Base-by-base conservation (phyloP, 371 early-diverging fungal genomes). In the Lichtheimia ornata region DNA sequence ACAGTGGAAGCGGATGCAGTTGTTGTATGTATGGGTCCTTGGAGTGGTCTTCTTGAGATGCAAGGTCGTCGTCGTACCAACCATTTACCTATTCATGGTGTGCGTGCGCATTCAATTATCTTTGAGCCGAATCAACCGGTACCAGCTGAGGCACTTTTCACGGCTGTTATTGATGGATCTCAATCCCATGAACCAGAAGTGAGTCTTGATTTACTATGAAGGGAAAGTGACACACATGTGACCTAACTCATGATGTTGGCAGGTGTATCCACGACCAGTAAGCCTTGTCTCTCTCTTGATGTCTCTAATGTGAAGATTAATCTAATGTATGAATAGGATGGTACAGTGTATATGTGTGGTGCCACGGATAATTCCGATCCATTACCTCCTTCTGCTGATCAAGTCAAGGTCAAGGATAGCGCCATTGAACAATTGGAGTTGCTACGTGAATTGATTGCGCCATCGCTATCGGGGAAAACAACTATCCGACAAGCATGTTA, bases 261-360 rank as follows among this genome's bases (percentile, higher is more conserved):
- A 70, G 63, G 64, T 74, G n/a, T 74, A 74, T 58, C 72, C 72
- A 15, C 60, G 75, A 28, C 65, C 72, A 12, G 72, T 72, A 72
- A 65, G 62, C n/a, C 14, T 24, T 28, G 0, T 56, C 18, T 22
- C 22, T 22, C 22, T 22, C 22, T 59, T 58, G 12, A 20, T 84
- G 79, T 61, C 84, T 85, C 7, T 67, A 81, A 17, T 2, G 11
- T 35, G 2, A 35, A 35, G 35, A 35, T 11, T 35, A 11, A 35
- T 11, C 2, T 35, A 17, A 47, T 22, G 22, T 4, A 47, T 22
- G 47, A 47, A 47, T 73, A 84, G 43, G 88, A 91, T 72, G 87
- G 86, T 2, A 85, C 88, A 2, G 82, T 89, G 2, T 91, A 88
- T 70, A 66, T 91, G 14, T 90, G 89, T 64, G 88, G 89, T 14